A percentile compares a stretch with the other conserved stretches of the same genome.
These are phyloP conservation scores for Eucalyptus sp. DNA, from an alignment of 345 rosid genomes.

Conservation along the genomic window DNA sequence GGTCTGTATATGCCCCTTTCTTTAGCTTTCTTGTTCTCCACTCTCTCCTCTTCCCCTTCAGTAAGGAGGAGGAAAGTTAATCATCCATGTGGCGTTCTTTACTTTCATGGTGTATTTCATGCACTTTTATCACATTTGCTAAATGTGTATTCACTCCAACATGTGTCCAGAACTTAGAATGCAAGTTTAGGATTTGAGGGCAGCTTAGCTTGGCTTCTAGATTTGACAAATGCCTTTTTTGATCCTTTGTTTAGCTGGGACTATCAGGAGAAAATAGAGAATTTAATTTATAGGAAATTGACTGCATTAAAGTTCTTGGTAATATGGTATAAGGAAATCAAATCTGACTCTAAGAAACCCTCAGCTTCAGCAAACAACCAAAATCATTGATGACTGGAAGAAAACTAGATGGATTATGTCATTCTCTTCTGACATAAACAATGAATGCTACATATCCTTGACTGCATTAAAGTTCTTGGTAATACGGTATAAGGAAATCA, in stretches of 20 bases:
- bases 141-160: neutral
- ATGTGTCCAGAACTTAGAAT: neutral
- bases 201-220: neutral
- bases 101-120: neutral
- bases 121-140: neutral
- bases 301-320: neutral
- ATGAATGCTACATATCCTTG: neutral
- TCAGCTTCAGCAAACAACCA: neutral
- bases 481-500: neutral
- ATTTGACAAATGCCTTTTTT: neutral
- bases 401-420: neutral
- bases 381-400: neutral
- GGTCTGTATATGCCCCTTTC: conserved; percentile 33
- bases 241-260: neutral
- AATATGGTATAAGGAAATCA: neutral
- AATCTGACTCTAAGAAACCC: neutral
- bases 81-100: neutral
- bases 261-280: neutral
- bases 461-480: neutral
- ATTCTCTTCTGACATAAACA: neutral
- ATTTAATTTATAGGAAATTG: neutral
- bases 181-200: neutral
- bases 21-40: neutral
- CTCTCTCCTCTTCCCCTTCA: neutral
- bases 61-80: neutral